phyloP scores from a whole-genome alignment of 371 early-diverging fungal species.

The Umbelopsis sp. region DNA sequence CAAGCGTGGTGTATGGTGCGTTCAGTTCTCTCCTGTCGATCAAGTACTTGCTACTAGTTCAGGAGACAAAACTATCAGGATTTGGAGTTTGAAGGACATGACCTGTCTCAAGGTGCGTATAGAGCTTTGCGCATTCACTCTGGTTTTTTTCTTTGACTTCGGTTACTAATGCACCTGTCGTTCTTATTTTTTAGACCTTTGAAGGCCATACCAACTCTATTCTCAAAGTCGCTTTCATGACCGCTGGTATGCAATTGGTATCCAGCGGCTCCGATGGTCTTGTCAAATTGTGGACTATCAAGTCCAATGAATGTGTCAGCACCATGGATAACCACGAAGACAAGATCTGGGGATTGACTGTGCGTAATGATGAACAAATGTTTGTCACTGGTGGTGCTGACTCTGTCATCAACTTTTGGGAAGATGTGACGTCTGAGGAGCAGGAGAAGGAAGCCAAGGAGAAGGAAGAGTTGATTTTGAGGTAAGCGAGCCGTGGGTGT shows the following conservation, averaged over 20 bases:
- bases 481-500: slow-evolving; percentile 45
- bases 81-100: slow-evolving; percentile 91
- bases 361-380: slow-evolving; percentile 72
- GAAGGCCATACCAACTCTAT: slow-evolving; percentile 97
- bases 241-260: slow-evolving; percentile 86
- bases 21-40: slow-evolving; percentile 89
- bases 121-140: neutral
- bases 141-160: neutral
- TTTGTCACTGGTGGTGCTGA: slow-evolving; percentile 91
- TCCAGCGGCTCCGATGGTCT: slow-evolving; percentile 92
- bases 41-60: slow-evolving; percentile 90
- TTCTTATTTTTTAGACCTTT: slow-evolving; percentile 66
- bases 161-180: neutral
- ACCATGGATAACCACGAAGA: slow-evolving; percentile 95
- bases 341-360: slow-evolving; percentile 91
- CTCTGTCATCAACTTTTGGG: slow-evolving; percentile 89
- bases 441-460: slow-evolving; percentile 70
- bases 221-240: slow-evolving; percentile 80
- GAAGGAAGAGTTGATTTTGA: slow-evolving; percentile 70
- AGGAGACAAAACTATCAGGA: slow-evolving; percentile 91
- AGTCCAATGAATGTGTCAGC: slow-evolving; percentile 82
- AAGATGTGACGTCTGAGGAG: slow-evolving; percentile 86
- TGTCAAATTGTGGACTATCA: slow-evolving; percentile 94
- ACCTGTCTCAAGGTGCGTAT: slow-evolving; percentile 75
- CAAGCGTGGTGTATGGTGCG: slow-evolving; percentile 94